Base-by-base conservation (phyloP, 2,329 filamentous ascomycete genomes). In the Penicillium sp. region DNA sequence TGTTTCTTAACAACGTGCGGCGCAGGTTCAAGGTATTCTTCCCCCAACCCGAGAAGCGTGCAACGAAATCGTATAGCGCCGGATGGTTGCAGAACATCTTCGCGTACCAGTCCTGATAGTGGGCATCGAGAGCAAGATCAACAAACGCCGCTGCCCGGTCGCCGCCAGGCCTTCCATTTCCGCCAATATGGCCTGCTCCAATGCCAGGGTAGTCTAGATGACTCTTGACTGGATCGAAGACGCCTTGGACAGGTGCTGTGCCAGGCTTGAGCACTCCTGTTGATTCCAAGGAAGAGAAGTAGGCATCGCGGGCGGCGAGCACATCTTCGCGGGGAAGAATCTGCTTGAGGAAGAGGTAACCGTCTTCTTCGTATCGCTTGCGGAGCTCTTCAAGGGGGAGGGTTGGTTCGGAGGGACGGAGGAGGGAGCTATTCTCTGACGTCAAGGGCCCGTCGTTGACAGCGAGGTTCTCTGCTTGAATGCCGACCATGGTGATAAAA, bases 261-360 rank as follows among this genome's bases (percentile, higher is more conserved):
- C 76, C 79, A 0, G 80, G 78, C 55, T 82, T 79, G 1, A 87
- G 70, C 34, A 87, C 78, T 0, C 81, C 81, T 27, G 78, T 85
- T 1, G 82, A 77, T 1, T 77, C 71, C 5, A 86, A 70, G 40
- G 78, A 78, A 3, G 71, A 67, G 64, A 85, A 85, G 65, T 84
- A 85, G 30, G 74, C 67, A 51, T 77, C 70, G 1, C 83, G 77
- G 8, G 79, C 77, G 34, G 74, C 70, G 8, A 84, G 72, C 1
- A 84, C 81, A 49, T 84, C 80, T 2, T 72, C 67, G 2, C 78
- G 77, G 0, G 82, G 82, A 2, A 85, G 67, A 0, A 85, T 65
- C 0, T 77, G 76, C 59, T 84, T 84, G 2, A 85, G 51, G 50
- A 81, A 81, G 27, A 85, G 65, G 58, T 84, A 84, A 19, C 81